Percentiles rank a stretch among this genome's conserved stretches.
These are phyloP conservation scores for Blumeriella jaapii DNA, from an alignment of 2,329 filamentous ascomycete species.

Conservation along the genomic window DNA sequence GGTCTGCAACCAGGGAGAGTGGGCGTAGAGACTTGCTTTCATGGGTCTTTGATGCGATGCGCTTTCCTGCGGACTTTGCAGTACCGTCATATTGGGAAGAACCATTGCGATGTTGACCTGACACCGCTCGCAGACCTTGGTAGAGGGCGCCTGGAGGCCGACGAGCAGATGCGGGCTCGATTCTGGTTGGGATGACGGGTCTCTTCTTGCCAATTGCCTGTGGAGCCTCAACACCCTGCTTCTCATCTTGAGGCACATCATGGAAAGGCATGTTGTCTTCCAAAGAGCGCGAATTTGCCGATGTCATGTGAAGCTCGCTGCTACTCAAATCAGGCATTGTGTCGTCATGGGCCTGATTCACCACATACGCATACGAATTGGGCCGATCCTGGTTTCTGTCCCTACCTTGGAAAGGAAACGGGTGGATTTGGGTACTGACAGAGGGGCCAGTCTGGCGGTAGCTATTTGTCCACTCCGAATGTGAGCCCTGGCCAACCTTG, in stretches of 20 bases:
- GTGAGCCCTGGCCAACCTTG: neutral
- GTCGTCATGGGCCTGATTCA: too few species aligned
- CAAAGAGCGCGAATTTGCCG: neutral
- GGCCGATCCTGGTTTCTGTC: constrained; percentile 7
- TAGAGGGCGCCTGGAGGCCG: constrained; percentile 22
- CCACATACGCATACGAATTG: constrained; percentile 14
- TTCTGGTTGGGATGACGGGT: neutral
- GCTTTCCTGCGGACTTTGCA: neutral
- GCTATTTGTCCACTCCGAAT: constrained; percentile 3
- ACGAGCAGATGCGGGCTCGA: constrained; percentile 12
- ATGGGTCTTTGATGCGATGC: constrained; percentile 10
- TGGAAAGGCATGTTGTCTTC: neutral
- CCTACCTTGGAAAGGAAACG: neutral
- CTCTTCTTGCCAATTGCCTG: neutral
- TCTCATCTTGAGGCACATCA: constrained; percentile 1
- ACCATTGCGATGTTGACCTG: neutral
- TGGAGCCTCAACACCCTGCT: neutral
- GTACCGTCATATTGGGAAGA: constrained; percentile 5
- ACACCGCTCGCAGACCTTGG: constrained; percentile 13
- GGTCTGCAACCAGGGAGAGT: constrained; percentile 16
- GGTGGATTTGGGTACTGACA: neutral
- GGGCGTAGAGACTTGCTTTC: constrained; percentile 17
- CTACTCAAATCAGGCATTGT: too few species aligned
- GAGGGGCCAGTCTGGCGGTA: constrained; percentile 4
- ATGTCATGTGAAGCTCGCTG: too few species aligned